Evolutionary conservation across 257 asterid genomes (phyloP).

Genomic region (Agastache rugosa): DNA sequence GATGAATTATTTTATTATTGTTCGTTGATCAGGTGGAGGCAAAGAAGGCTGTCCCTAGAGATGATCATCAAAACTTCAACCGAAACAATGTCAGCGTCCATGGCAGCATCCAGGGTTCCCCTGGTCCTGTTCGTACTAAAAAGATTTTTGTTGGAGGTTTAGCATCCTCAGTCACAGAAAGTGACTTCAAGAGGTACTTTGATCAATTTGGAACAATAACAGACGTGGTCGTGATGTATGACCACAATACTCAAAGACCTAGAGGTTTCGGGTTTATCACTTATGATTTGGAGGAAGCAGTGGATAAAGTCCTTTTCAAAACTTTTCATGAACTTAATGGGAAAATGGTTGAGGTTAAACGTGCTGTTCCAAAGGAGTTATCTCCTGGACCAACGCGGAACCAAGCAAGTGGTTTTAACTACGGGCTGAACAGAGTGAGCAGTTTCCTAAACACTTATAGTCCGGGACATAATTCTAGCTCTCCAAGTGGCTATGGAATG

Average conservation of each 20-base stretch:
- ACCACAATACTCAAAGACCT: constrained; percentile 92
- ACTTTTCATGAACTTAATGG: constrained; percentile 85
- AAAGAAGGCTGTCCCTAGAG: constrained; percentile 92
- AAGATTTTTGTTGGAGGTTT: constrained; percentile 92
- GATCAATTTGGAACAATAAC: constrained; percentile 80
- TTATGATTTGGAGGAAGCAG: constrained; percentile 82
- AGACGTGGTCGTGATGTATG: constrained; percentile 94
- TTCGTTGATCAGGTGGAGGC: constrained; percentile 78
- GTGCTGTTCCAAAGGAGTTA: constrained; percentile 82
- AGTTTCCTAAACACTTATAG: constrained; percentile 53
- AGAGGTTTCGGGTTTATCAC: constrained; percentile 95
- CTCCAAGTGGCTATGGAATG: constrained; percentile 58
- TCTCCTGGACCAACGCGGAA: constrained; percentile 72
- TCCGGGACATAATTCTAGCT: constrained; percentile 56
- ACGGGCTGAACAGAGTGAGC: constrained; percentile 48
- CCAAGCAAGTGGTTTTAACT: constrained; percentile 49
- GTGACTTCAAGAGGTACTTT: constrained; percentile 81
- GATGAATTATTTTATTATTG: constrained; percentile 9
- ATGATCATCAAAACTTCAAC: constrained; percentile 55
- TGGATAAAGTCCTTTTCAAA: constrained; percentile 70
- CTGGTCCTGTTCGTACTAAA: constrained; percentile 75
- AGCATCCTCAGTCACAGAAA: constrained; percentile 82
- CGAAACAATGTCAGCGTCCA: constrained; percentile 56
- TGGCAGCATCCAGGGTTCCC: constrained; percentile 69
- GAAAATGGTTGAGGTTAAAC: constrained; percentile 87